Percentiles rank a stretch among this genome's conserved stretches.
phyloP scores from a whole-genome alignment of 805 yeast species.

The Spathaspora sp. region DNA sequence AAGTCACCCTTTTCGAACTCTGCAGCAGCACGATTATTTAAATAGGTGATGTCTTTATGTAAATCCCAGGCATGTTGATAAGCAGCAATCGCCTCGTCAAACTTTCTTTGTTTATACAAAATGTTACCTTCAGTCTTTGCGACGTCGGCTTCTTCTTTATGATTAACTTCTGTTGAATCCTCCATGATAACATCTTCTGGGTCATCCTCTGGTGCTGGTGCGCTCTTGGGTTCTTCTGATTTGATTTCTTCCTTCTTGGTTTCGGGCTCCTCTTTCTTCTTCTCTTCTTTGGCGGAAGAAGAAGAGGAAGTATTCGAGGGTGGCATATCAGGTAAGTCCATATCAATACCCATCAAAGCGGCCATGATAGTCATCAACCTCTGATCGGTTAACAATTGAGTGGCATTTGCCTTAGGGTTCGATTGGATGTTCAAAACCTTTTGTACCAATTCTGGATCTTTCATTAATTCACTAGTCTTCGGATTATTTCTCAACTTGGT shows the following conservation, averaged over 20 bases:
- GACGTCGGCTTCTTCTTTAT: conserved; percentile 55
- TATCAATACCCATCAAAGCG: conserved; percentile 77
- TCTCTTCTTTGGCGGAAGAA: conserved; percentile 13
- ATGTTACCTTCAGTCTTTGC: conserved; percentile 84
- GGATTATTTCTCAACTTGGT: conserved; percentile 78
- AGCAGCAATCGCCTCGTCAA: conserved; percentile 86
- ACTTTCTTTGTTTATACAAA: conserved; percentile 79
- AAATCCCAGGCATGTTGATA: conserved; percentile 86
- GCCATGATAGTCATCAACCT: conserved; percentile 88
- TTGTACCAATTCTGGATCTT: conserved; percentile 78
- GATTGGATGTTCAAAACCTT: conserved; percentile 58
- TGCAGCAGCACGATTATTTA: conserved; percentile 97
- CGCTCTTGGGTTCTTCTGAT: conserved; percentile 15
- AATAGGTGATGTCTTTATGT: conserved; percentile 80
- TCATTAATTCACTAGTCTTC: conserved; percentile 79
- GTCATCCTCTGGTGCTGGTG: conserved; percentile 16
- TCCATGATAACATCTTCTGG: conserved; percentile 36
- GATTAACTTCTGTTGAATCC: conserved; percentile 22
- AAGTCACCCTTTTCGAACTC: conserved; percentile 93
- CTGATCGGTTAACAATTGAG: conserved; percentile 73
- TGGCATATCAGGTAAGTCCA: conserved; percentile 40
- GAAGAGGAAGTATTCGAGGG: conserved; percentile 9
- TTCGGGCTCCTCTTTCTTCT: conserved; percentile 8
- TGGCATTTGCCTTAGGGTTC: conserved; percentile 73
- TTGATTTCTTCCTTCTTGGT: conserved; percentile 9